phyloP scores from a whole-genome alignment of 805 yeast genomes.

The Candida pseudoglaebosa region DNA sequence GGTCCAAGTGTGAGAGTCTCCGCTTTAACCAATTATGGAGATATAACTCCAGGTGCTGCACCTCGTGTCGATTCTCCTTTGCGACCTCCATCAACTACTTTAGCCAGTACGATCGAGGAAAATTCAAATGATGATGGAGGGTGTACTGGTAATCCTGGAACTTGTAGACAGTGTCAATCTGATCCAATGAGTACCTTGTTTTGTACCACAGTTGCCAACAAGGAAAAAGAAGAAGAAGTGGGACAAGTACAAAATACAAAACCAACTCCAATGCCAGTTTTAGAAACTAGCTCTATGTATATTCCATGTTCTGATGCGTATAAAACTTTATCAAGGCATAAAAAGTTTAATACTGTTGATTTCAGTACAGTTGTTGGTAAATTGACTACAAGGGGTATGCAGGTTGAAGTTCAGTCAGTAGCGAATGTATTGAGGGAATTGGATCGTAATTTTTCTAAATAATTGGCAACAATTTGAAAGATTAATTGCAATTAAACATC shows the following conservation, averaged over 20 bases:
- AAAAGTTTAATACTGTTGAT: conserved; percentile 68
- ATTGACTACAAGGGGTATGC: conserved; percentile 78
- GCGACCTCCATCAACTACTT: conserved; percentile 12
- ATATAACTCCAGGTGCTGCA: conserved; percentile 33
- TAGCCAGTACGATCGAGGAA: conserved; percentile 9
- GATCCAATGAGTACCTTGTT: conserved; percentile 88
- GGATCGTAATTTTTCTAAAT: conserved; percentile 61
- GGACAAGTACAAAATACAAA: conserved; percentile 6
- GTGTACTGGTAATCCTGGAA: conserved; percentile 87
- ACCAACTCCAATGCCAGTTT: conserved; percentile 15
- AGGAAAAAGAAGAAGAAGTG: conserved; percentile 22
- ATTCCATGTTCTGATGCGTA: conserved; percentile 91
- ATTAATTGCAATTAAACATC: too few species aligned
- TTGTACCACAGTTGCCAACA: conserved; percentile 79
- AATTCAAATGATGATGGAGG: conserved; percentile 28
- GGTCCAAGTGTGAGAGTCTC: conserved; percentile 56
- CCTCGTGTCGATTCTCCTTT: conserved; percentile 28
- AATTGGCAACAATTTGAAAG: conserved; percentile 6
- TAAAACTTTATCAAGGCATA: conserved; percentile 79
- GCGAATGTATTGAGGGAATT: conserved; percentile 80
- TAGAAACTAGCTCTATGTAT: conserved; percentile 37
- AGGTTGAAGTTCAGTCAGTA: conserved; percentile 87
- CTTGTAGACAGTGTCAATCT: conserved; percentile 74
- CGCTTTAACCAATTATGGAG: conserved; percentile 29
- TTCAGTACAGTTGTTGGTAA: conserved; percentile 71